Conservation (phyloP, 106 monocot species). For the Cymbidium sinense region DNA sequence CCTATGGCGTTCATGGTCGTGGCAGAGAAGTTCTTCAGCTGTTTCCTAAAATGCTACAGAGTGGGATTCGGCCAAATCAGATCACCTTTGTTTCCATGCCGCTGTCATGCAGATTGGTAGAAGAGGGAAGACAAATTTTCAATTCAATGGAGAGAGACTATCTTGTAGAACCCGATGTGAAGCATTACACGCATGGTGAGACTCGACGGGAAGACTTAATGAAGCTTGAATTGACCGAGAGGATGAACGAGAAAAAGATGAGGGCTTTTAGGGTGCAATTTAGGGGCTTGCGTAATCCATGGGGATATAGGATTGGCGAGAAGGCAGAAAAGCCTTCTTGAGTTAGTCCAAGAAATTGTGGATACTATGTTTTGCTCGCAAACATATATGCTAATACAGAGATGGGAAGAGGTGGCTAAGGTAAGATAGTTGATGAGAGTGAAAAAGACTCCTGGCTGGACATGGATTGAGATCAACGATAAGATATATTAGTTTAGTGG, state of each 20-base stretch:
- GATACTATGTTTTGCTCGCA: conserved; percentile 46
- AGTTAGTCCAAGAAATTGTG: conserved; percentile 29
- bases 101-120: conserved; percentile 43
- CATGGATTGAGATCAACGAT: conserved; percentile 41
- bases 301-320: conserved; percentile 25
- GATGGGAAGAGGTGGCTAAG: conserved; percentile 40
- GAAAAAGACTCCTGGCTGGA: conserved; percentile 51
- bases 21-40: conserved; percentile 33
- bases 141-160: conserved; percentile 33
- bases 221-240: conserved; percentile 27
- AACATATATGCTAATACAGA: conserved; percentile 46
- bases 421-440: conserved; percentile 35
- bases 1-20: conserved; percentile 46
- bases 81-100: conserved; percentile 40
- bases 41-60: conserved; percentile 31
- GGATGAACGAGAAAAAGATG: conserved; percentile 35
- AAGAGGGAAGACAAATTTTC: conserved; percentile 30
- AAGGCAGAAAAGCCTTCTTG: conserved; percentile 45
- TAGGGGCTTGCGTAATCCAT: conserved; percentile 48
- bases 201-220: conserved; percentile 36
- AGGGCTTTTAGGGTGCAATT: conserved; percentile 47
- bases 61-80: conserved; percentile 29
- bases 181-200: conserved; percentile 51
- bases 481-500: conserved; percentile 31
- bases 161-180: conserved; percentile 30